Base-by-base conservation (phyloP, 352 stramenopile genomes). In the Phytopythium aichiense region DNA sequence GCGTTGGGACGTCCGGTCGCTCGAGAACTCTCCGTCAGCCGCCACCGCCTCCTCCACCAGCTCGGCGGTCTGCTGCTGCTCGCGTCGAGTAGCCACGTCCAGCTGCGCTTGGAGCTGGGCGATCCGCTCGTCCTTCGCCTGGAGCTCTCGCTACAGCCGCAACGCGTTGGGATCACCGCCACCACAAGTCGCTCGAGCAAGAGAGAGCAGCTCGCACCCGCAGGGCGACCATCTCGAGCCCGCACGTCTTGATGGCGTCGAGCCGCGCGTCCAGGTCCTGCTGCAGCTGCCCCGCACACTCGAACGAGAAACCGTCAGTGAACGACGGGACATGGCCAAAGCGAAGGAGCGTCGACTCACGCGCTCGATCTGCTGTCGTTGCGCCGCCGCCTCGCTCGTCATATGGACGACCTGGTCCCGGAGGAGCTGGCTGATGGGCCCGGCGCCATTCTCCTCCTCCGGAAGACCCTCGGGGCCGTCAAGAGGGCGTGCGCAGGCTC, bases 171-270 rank as follows among this genome's bases (percentile, higher is more conserved):
- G 11, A 49, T 13, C 42, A 49, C 22, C 42, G 16, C 0, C 4
- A 48, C 42, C 42, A 45, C 40, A 15, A 45, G 6, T 7, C 20
- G n/a, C 6, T 6, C 42, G 9, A 35, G 33, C n/a, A 16, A 12
- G 8, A 16, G 16, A 23, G 25, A 23, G 6, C 1, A 38, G 18
- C 35, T 33, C 66, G 60, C 54, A 94, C 84, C 55, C 74, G 72
- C 13, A 87, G 66, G 2, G 72, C 65, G 9, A 90, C 72, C 31
- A 94, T 77, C 51, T 93, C 79, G 15, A 74, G 61, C 0, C 84
- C 82, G 51, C 86, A 94, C 18, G 56, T 73, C 50, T 83, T 73
- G 16, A 95, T 79, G 8, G 81, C 79, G 20, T 65, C 69, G 45
- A 81, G 68, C 6, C 77, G 74, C 28, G 64, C 71, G 3, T 91